Percentiles rank a stretch among this genome's conserved stretches.
Conservation (phyloP, 148 eudicot genomes). For the Simmondsia chinensis region DNA sequence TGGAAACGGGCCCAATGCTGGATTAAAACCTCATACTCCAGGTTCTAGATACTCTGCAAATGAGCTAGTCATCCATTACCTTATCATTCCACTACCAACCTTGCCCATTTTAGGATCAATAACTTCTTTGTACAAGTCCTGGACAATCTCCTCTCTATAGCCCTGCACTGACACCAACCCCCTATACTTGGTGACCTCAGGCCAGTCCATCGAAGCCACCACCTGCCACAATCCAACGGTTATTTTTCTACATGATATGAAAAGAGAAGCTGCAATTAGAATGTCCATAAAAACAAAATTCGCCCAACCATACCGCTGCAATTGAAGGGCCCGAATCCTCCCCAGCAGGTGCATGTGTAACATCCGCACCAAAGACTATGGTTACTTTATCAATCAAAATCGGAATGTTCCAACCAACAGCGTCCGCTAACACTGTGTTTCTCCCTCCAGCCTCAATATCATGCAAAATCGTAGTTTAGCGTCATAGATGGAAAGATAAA, state of each 20-base stretch:
- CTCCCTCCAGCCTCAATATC: slow-evolving; percentile 64
- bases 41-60: too few species aligned
- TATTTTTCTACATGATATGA: too few species aligned
- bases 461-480: background rate
- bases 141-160: slow-evolving; percentile 57
- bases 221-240: slow-evolving; percentile 43
- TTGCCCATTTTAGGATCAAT: slow-evolving; percentile 29
- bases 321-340: slow-evolving; percentile 83
- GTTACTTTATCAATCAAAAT: slow-evolving; percentile 44
- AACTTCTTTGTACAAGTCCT: slow-evolving; percentile 36
- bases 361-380: slow-evolving; percentile 89
- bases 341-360: slow-evolving; percentile 81
- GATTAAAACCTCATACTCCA: too few species aligned
- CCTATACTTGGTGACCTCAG: slow-evolving; percentile 55
- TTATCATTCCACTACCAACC: slow-evolving; percentile 53
- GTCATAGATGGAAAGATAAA: background rate
- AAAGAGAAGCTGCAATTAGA: too few species aligned
- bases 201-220: slow-evolving; percentile 95
- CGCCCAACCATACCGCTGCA: slow-evolving; percentile 55
- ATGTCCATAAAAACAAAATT: too few species aligned
- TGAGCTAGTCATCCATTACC: slow-evolving; percentile 35
- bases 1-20: too few species aligned
- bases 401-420: slow-evolving; percentile 29
- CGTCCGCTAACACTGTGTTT: slow-evolving; percentile 39
- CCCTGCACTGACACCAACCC: slow-evolving; percentile 63